These are phyloP conservation scores for Eucalyptus erythrocorys DNA, from an alignment of 345 rosid species.

Conservation along the genomic window DNA sequence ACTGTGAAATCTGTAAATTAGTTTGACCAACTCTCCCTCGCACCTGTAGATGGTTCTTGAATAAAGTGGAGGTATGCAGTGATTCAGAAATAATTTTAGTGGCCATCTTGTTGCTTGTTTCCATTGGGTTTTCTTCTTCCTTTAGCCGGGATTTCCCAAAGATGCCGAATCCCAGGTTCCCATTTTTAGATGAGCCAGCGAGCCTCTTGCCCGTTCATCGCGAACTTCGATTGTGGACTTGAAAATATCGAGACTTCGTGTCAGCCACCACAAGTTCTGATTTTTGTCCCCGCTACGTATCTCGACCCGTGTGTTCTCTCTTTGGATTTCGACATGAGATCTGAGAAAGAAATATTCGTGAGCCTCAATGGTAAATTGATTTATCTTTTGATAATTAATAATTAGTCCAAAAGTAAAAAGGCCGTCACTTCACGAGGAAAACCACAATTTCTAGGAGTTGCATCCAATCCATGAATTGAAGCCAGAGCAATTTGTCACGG, in stretches of 20 bases:
- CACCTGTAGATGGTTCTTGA: background rate
- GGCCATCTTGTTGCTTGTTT: background rate
- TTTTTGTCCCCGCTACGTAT: background rate
- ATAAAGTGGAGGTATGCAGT: background rate
- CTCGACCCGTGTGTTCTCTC: background rate
- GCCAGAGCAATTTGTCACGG: background rate
- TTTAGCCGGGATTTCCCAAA: background rate
- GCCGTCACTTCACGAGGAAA: background rate
- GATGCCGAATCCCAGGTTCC: background rate
- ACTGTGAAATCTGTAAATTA: background rate
- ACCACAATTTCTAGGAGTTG: background rate
- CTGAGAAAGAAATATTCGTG: background rate
- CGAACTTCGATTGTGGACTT: background rate
- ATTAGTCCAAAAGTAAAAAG: background rate
- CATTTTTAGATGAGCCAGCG: background rate
- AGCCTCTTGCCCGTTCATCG: background rate
- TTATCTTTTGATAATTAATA: background rate
- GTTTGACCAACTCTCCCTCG: background rate
- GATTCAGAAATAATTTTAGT: background rate
- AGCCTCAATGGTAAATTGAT: background rate
- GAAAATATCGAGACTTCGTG: background rate
- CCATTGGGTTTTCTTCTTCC: background rate
- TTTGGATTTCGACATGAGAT: background rate
- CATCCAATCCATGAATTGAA: background rate
- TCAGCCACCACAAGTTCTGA: background rate